Conservation (phyloP, 2,329 filamentous ascomycete genomes). For the Ilyonectria sp. region DNA sequence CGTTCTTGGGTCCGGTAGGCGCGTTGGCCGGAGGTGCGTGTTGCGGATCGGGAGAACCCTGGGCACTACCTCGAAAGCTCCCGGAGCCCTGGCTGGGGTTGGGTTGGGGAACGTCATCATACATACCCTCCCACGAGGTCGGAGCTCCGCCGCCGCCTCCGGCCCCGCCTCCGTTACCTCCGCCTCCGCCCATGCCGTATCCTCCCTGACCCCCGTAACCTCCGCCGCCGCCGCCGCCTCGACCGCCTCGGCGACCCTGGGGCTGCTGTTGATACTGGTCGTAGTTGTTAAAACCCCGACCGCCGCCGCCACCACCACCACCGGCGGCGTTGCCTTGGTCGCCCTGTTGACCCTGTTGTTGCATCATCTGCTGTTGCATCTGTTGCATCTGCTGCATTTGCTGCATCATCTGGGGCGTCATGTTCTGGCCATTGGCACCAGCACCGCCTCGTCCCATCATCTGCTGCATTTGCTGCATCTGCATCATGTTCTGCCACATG, state of each 20-base stretch:
- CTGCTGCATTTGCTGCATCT: slow-evolving; percentile 80
- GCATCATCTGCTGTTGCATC: slow-evolving; percentile 60
- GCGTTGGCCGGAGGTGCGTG: slow-evolving; percentile 72
- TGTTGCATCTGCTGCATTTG: slow-evolving; percentile 67
- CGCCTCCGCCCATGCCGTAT: slow-evolving; percentile 53
- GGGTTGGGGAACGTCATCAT: slow-evolving; percentile 93
- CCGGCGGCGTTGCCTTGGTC: slow-evolving; percentile 49
- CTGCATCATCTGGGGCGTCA: slow-evolving; percentile 71
- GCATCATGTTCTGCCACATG: slow-evolving; percentile 83
- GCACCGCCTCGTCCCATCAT: slow-evolving; percentile 64
- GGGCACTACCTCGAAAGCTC: slow-evolving; percentile 62
- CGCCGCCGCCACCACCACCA: slow-evolving; percentile 46
- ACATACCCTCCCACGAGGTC: slow-evolving; percentile 98
- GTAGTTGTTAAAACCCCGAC: slow-evolving; percentile 50
- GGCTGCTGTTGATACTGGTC: slow-evolving; percentile 64
- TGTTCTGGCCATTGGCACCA: slow-evolving; percentile 55
- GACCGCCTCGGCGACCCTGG: slow-evolving; percentile 51
- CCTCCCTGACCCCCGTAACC: slow-evolving; percentile 41
- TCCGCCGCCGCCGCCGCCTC: slow-evolving; percentile 48
- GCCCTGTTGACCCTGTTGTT: slow-evolving; percentile 55
- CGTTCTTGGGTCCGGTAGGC: slow-evolving; percentile 96
- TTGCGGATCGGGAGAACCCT: slow-evolving; percentile 58
- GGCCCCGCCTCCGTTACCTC: slow-evolving; percentile 49
- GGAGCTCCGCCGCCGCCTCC: slow-evolving; percentile 70
- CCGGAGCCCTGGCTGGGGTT: slow-evolving; percentile 65